phyloP scores from a whole-genome alignment of 495 filamentous ascomycete species.

The Oleoguttula mirabilis region DNA sequence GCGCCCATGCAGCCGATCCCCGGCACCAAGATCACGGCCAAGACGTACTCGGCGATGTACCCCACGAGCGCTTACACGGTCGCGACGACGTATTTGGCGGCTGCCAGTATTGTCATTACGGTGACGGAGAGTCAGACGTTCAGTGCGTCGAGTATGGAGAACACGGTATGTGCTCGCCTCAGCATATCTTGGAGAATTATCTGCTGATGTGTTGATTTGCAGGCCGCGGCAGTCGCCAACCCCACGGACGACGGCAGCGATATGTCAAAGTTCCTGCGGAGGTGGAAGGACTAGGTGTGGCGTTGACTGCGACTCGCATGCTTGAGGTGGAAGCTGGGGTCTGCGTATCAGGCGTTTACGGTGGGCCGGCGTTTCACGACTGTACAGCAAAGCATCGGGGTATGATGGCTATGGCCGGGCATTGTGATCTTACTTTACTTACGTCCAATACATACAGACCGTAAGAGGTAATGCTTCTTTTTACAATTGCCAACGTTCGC shows the following conservation, averaged over 20 bases:
- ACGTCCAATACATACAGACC: no score
- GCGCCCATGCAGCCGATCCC: slow-evolving; percentile 63
- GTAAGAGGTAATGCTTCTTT: no score
- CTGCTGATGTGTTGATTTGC: slow-evolving; percentile 15
- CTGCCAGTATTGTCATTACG: slow-evolving; percentile 47
- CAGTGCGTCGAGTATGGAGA: slow-evolving; percentile 44
- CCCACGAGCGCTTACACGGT: slow-evolving; percentile 51
- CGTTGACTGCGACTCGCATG: no score
- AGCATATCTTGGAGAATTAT: slow-evolving; percentile 2
- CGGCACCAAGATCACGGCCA: slow-evolving; percentile 50
- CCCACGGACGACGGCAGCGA: slow-evolving; percentile 45
- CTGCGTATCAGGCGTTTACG: no score
- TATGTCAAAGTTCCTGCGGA: slow-evolving; percentile 45
- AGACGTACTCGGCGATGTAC: slow-evolving; percentile 42
- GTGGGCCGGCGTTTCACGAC: no score
- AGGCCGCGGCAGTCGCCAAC: slow-evolving; percentile 36
- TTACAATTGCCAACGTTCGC: no score
- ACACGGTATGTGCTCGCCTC: slow-evolving; percentile 44
- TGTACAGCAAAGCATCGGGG: no score
- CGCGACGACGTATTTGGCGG: slow-evolving; percentile 44
- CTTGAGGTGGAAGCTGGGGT: no score
- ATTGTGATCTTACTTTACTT: no score
- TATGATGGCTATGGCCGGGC: no score
- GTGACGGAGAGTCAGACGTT: slow-evolving; percentile 48
- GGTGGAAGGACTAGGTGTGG: slow-evolving; percentile 46